Base-by-base conservation (phyloP, 2,329 filamentous ascomycete species). In the Aspergillus sp. region DNA sequence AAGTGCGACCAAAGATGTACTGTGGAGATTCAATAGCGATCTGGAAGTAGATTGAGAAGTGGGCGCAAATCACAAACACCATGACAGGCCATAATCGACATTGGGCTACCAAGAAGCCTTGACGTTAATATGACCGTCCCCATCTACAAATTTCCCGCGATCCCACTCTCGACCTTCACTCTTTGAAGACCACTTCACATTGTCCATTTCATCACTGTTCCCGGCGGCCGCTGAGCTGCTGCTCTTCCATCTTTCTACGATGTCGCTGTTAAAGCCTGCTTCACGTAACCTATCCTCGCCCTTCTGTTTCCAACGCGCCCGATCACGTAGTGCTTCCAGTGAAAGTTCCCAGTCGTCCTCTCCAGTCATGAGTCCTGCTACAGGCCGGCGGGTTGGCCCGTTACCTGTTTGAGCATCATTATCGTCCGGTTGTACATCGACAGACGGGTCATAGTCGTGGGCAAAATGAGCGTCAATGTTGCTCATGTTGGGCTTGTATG, bases 381-480 rank as follows among this genome's bases (percentile, higher is more conserved):
- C 74, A 14, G 70, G 70, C 12, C 74, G 72, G 23, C 70, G 78
- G 71, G 60, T 73, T 62, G 44, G 79, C 75, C 40, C 81, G 76
- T 3, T 88, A 73, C 65, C 90, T 85, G n/a, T 77, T 0, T 83
- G 82, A 58, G 86, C 80, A 64, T 88, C 89, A 50, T 73, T 66
- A 9, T 75, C 70, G 15, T 76, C 71, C 6, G 67, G 63, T 3
- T 74, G 72, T 4, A 79, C 62, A 59, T 81, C 78, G 8, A 71
- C 62, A 17, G 77, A 70, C 1, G 86, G 85, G 60, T 88, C 79
- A 65, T 88, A 88, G 17, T 74, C 82, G 1, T 85, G 78, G 1
- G 89, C 87, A 72, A 97, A 98, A 52, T 90, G 90, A 23, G 83
- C 80, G 68, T 97, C 92, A 63, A 97, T 96, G 9, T 84, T 86